Evolutionary conservation across 2,329 filamentous ascomycete genomes (phyloP).

Genomic region (Penicillium hordei): DNA sequence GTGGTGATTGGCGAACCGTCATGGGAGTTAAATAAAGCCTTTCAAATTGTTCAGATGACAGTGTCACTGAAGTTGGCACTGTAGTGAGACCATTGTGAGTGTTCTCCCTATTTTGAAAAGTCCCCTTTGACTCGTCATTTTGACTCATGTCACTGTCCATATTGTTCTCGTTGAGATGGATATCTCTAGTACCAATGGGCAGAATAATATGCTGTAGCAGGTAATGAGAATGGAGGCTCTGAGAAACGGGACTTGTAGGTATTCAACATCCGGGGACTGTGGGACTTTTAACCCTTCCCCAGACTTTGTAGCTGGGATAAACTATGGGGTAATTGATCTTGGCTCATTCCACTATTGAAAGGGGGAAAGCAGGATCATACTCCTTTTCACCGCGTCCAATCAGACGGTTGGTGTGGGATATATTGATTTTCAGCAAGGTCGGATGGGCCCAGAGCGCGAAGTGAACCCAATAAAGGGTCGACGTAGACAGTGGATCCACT

Average conservation of each 20-base stretch:
- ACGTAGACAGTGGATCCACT: not conserved
- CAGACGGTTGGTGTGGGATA: not conserved
- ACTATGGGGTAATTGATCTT: not conserved
- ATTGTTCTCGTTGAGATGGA: not conserved
- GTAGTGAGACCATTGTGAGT: conserved; percentile 8
- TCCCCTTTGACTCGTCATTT: conserved; percentile 7
- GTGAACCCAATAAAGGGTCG: not conserved
- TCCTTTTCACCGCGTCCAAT: conserved; percentile 6
- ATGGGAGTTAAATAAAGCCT: conserved; percentile 38
- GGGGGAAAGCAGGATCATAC: not conserved
- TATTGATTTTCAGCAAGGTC: not conserved
- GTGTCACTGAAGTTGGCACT: conserved; percentile 27
- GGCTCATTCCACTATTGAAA: not conserved
- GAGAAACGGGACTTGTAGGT: not conserved
- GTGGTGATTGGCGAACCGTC: conserved; percentile 30
- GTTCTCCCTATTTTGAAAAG: conserved; percentile 9
- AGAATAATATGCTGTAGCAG: not conserved
- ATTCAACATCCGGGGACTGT: not conserved
- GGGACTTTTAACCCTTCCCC: not conserved
- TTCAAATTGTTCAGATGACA: conserved; percentile 37
- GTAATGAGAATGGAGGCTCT: not conserved
- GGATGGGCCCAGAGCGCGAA: not conserved
- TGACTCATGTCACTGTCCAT: conserved; percentile 11
- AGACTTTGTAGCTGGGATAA: not conserved
- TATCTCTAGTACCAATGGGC: not conserved